Evolutionary conservation across 371 early-diverging fungal genomes (phyloP), one percentile per base, ranked within the genome.

Genomic region (Zychaea mexicana): DNA sequence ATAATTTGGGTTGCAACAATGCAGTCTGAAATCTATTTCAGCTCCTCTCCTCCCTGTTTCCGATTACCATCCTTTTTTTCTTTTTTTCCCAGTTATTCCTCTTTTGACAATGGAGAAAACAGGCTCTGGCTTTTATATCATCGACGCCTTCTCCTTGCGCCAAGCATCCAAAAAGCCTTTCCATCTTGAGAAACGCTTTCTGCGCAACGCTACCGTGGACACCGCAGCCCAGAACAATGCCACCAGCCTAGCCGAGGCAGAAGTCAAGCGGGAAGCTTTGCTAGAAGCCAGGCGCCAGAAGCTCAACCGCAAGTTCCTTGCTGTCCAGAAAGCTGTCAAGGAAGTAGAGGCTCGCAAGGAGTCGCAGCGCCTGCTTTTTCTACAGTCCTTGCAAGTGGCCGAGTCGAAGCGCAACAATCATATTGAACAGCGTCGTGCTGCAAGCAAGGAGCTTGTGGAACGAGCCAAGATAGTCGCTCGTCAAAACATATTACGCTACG

Each of bases 361-460:
- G 32, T 53, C 68, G 17, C 74, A 69, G 17, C 61, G 68, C 10
- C 21, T 60, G 9, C 31, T 68, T 12, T 61, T 79, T 32, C 54
- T 57, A 13, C 72, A 68, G 33, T 73, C 74, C 2, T 62, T 79
- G 54, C 71, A 67, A 17, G 55, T 68, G n/a, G 81, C 81, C 30
- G 81, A 80, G 49, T 28, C 56, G 22, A 80, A 80, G 13, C 63
- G 81, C 26, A 73, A 76, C 4, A 38, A 60, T 2, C 72, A 73
- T 27, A 71, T 80, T 15, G 81, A 80, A 54, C 67, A 76, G 27
- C 66, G 76, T 57, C 66, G 78, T 47, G 63, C 66, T 9, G 66
- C 71, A 9, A 77, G 72, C 19, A 75, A 77, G 57, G 70, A 77
- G 45, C 57, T 67, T 12, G 76, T 80, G 4, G 81, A 80, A 57